phyloP scores from a whole-genome alignment of 306 rosid genomes.

The Trichosanthes cucumerina region DNA sequence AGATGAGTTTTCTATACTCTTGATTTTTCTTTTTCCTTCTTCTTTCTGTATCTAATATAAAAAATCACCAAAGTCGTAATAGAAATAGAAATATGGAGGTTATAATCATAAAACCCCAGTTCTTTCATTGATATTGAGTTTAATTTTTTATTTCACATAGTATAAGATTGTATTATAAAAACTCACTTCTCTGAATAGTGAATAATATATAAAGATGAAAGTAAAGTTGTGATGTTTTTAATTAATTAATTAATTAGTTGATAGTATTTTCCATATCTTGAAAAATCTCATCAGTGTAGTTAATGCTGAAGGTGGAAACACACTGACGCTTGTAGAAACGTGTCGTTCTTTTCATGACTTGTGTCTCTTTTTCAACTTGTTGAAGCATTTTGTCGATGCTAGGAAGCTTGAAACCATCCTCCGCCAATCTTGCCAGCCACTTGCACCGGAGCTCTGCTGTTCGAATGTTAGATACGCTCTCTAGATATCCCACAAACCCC shows the following conservation, averaged over 20 bases:
- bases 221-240: too few relatives aligned
- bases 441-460: conserved; percentile 45
- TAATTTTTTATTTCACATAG: too few relatives aligned
- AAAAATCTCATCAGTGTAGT: conserved; percentile 46
- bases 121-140: not conserved
- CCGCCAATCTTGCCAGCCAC: conserved; percentile 38
- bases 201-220: too few relatives aligned
- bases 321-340: conserved; percentile 44
- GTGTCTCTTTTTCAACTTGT: conserved; percentile 20
- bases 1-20: too few relatives aligned
- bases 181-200: not conserved
- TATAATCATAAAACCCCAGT: too few relatives aligned
- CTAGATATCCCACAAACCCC: conserved; percentile 51
- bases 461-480: conserved; percentile 50
- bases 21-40: too few relatives aligned
- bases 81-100: too few relatives aligned
- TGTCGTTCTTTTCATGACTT: conserved; percentile 41
- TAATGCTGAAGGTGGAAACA: conserved; percentile 56
- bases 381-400: conserved; percentile 30
- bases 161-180: too few relatives aligned
- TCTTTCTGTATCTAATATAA: too few relatives aligned
- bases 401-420: conserved; percentile 45
- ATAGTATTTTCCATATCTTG: conserved; percentile 29
- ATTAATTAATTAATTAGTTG: not conserved
- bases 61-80: too few relatives aligned